These are phyloP conservation scores for Uncinocarpus reesii DNA, from an alignment of 2,329 filamentous ascomycete genomes.

Conservation along the genomic window DNA sequence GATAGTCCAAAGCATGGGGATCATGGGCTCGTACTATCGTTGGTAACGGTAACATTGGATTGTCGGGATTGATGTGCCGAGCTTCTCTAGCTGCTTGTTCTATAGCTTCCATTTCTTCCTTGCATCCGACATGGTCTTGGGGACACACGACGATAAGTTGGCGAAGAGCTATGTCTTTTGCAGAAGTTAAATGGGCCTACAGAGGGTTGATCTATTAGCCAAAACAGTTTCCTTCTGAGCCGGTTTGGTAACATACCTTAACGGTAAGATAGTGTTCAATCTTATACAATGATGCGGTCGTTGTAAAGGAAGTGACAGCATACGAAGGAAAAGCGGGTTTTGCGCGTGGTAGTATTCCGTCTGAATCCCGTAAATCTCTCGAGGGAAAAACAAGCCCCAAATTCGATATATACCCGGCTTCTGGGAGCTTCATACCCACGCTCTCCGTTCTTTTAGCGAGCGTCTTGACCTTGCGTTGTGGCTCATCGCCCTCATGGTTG, in stretches of 20 bases:
- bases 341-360: conserved; percentile 75
- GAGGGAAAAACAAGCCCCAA: conserved; percentile 82
- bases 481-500: conserved; percentile 94
- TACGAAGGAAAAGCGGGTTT: conserved; percentile 85
- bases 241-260: conserved; percentile 56
- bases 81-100: conserved; percentile 93
- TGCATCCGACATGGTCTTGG: conserved; percentile 87
- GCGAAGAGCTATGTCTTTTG: conserved; percentile 75
- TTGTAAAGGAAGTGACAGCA: conserved; percentile 81
- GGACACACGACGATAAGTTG: conserved; percentile 95
- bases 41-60: conserved; percentile 81
- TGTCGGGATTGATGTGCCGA: conserved; percentile 73
- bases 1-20: conserved; percentile 48
- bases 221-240: neutral
- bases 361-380: conserved; percentile 74
- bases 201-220: neutral
- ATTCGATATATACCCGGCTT: conserved; percentile 86
- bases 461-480: conserved; percentile 77
- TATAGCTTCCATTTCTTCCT: conserved; percentile 97
- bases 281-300: conserved; percentile 87
- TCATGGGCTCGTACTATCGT: conserved; percentile 73
- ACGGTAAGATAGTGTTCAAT: conserved; percentile 95
- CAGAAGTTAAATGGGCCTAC: conserved; percentile 77
- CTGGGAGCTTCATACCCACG: conserved; percentile 75
- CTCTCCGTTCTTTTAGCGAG: conserved; percentile 72